These are phyloP conservation scores for Metarhizium guizhouense DNA, from an alignment of 2,329 filamentous ascomycete genomes.

Conservation along the genomic window DNA sequence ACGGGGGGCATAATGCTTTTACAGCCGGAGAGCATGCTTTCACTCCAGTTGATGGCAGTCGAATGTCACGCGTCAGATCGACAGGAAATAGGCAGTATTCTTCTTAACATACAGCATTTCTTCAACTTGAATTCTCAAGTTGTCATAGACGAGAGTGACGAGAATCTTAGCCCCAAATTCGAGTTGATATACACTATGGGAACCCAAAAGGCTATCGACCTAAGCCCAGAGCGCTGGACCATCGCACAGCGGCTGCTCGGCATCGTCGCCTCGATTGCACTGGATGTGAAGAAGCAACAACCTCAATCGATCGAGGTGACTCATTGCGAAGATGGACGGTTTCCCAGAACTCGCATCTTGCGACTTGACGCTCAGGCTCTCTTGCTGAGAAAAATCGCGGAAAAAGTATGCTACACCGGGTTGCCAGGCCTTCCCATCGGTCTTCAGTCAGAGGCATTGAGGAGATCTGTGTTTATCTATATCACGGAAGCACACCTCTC, in stretches of 20 bases:
- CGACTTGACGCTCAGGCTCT: no score
- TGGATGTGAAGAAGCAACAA: no score
- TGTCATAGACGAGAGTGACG: slow-evolving; percentile 57
- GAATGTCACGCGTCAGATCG: slow-evolving; percentile 20
- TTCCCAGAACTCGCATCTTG: no score
- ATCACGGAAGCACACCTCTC: no score
- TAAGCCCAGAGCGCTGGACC: slow-evolving; percentile 19
- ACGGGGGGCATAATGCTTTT: slow-evolving; percentile 47
- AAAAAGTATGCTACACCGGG: no score
- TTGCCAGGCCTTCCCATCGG: no score
- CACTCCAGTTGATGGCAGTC: slow-evolving; percentile 51
- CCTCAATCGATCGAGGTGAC: no score
- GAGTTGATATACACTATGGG: slow-evolving; percentile 58
- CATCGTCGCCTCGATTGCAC: no score
- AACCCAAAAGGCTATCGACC: slow-evolving; percentile 37
- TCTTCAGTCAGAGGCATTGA: no score
- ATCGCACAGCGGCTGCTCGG: slow-evolving; percentile 2
- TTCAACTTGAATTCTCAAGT: slow-evolving; percentile 38
- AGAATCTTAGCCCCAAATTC: slow-evolving; percentile 51
- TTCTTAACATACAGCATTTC: slow-evolving; percentile 34
- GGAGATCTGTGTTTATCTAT: no score
- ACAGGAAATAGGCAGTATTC: slow-evolving; percentile 16
- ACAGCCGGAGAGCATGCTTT: slow-evolving; percentile 56
- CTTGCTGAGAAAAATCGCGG: no score
- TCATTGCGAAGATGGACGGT: no score